Percentiles rank a stretch among this genome's conserved stretches.
Conservation (phyloP, 208 protist species). For the Kentomonas sorsogonicus region DNA sequence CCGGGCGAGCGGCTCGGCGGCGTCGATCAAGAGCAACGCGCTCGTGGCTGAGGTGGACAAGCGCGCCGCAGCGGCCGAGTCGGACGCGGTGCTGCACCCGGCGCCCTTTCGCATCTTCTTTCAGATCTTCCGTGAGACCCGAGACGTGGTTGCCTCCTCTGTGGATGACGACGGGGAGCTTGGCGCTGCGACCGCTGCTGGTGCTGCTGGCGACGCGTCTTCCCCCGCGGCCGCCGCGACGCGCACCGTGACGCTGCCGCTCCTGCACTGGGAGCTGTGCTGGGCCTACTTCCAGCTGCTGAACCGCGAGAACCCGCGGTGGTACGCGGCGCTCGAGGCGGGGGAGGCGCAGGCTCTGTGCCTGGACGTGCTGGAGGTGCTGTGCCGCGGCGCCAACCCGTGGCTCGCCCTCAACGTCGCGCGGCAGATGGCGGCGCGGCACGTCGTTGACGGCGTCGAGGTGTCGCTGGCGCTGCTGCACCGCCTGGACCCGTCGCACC, state of each 20-base stretch:
- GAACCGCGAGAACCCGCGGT: constrained; percentile 62
- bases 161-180: background rate
- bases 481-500: constrained; percentile 67
- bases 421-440: constrained; percentile 36
- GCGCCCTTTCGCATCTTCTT: constrained; percentile 75
- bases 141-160: constrained; percentile 8
- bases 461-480: constrained; percentile 77
- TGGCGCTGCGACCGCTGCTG: background rate
- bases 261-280: constrained; percentile 82
- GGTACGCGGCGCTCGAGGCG: constrained; percentile 37
- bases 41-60: background rate
- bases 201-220: background rate
- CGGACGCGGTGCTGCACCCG: constrained; percentile 40
- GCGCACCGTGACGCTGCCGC: constrained; percentile 27
- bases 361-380: constrained; percentile 53
- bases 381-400: constrained; percentile 71
- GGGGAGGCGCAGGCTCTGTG: constrained; percentile 60
- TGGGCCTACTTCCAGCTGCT: constrained; percentile 73
- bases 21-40: background rate
- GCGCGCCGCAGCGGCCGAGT: background rate
- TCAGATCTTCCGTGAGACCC: constrained; percentile 59
- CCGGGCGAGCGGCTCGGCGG: too few species aligned
- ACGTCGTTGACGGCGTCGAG: constrained; percentile 79
- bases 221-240: background rate
- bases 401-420: constrained; percentile 80